A percentile compares a stretch with the other conserved stretches of the same genome.
These are phyloP conservation scores for Naganishia kalamii DNA, from an alignment of 768 basidiomycete species.

Conservation along the genomic window DNA sequence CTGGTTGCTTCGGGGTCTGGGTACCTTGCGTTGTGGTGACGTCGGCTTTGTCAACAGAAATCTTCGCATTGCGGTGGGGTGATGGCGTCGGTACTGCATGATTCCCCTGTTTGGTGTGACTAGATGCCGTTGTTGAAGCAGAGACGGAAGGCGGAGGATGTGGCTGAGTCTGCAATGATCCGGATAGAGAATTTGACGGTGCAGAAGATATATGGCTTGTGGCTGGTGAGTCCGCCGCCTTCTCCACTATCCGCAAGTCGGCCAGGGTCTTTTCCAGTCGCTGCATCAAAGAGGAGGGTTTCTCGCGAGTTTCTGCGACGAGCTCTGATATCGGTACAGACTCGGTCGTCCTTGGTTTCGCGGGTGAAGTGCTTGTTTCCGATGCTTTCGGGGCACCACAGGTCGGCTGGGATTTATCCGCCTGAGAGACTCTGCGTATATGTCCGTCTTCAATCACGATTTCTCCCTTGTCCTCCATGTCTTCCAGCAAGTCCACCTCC, in stretches of 20 bases:
- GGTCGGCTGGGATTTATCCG: not conserved
- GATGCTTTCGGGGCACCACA: too few relatives aligned
- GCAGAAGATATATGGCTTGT: not conserved
- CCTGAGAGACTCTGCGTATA: not conserved
- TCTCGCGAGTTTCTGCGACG: slow-evolving; percentile 14
- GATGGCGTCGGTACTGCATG: too few relatives aligned
- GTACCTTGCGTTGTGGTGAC: not conserved
- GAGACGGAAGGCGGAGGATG: too few relatives aligned
- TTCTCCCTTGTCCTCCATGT: slow-evolving; percentile 32
- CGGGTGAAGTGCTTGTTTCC: not conserved
- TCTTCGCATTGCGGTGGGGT: too few relatives aligned
- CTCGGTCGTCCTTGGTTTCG: not conserved
- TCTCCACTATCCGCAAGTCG: slow-evolving; percentile 14
- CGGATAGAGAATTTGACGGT: not conserved
- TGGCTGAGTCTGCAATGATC: not conserved
- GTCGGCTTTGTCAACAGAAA: too few relatives aligned
- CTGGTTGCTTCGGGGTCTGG: not conserved
- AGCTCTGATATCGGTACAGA: not conserved
- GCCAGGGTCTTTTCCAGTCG: slow-evolving; percentile 13
- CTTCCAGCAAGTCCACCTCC: slow-evolving; percentile 34
- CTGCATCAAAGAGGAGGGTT: slow-evolving; percentile 10
- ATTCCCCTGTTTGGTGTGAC: too few relatives aligned
- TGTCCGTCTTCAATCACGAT: slow-evolving; percentile 20
- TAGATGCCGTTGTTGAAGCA: too few relatives aligned
- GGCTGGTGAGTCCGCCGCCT: not conserved